A percentile compares a stretch with the other conserved stretches of the same genome.
Conservation (phyloP, 1,284 basidiomycete species). For the Cryptococcus jaspeensis region DNA sequence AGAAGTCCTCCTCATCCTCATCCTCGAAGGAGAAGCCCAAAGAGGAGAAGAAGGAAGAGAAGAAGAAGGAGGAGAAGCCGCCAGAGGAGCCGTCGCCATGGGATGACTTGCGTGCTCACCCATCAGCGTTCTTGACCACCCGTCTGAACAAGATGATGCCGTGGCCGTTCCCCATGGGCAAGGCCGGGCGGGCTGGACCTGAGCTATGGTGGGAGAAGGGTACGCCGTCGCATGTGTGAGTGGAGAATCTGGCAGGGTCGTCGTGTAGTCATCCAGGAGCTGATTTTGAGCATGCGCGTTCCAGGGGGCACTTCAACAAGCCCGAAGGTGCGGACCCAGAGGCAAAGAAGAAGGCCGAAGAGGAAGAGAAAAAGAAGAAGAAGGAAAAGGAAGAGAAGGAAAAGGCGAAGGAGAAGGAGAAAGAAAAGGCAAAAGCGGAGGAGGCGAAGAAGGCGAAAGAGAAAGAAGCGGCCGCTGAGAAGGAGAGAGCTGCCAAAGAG, state of each 20-base stretch:
- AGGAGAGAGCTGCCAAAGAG: conserved; percentile 19
- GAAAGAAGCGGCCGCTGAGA: conserved; percentile 25
- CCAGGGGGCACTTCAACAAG: conserved; percentile 38
- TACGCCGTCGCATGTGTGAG: conserved; percentile 38
- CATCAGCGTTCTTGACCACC: conserved; percentile 39
- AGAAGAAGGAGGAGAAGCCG: conserved; percentile 6
- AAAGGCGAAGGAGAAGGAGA: conserved; percentile 14
- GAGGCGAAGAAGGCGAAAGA: conserved; percentile 20
- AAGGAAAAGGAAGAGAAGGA: conserved; percentile 17
- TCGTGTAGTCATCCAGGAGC: not conserved
- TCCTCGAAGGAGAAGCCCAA: conserved; percentile 15
- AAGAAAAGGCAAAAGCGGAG: conserved; percentile 17
- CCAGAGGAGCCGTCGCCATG: conserved; percentile 26
- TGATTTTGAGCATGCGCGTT: not conserved
- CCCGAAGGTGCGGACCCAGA: conserved; percentile 22
- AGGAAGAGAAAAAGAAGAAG: conserved; percentile 10
- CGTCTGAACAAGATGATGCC: conserved; percentile 29
- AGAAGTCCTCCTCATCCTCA: conserved; percentile 24
- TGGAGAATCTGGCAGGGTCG: not conserved
- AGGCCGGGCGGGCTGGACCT: conserved; percentile 16
- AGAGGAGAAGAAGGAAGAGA: conserved; percentile 23
- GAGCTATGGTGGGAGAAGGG: conserved; percentile 47
- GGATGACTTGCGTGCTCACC: conserved; percentile 39
- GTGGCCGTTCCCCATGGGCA: conserved; percentile 40
- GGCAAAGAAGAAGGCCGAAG: conserved; percentile 17